Evolutionary conservation across 306 rosid genomes (phyloP).

Genomic region (Trifolium pratense): DNA sequence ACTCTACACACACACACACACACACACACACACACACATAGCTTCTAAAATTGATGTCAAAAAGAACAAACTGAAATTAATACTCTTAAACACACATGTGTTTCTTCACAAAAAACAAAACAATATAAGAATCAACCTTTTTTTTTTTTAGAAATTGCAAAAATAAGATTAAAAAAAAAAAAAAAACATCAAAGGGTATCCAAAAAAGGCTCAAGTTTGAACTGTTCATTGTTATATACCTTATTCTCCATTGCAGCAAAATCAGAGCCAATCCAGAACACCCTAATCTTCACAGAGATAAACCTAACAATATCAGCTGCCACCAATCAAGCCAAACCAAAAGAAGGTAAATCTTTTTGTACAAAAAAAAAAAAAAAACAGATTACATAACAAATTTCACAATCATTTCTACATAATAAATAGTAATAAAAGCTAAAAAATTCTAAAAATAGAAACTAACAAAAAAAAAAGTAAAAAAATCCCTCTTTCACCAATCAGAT

Average conservation of each 20-base stretch:
- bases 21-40: too few relatives aligned
- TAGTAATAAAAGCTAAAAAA: background rate
- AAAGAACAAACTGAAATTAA: background rate
- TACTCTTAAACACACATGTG: background rate
- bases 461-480: background rate
- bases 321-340: constrained; percentile 44
- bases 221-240: constrained; percentile 44
- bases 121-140: background rate
- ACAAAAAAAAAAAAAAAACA: background rate
- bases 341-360: background rate
- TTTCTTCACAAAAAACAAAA: constrained; percentile 3
- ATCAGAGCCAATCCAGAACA: constrained; percentile 45
- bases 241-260: constrained; percentile 52
- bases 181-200: constrained; percentile 28
- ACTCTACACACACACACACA: background rate
- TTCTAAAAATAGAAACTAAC: background rate
- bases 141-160: constrained; percentile 7
- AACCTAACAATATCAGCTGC: constrained; percentile 39
- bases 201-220: constrained; percentile 26
- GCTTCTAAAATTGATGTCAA: background rate
- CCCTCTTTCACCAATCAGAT: constrained; percentile 44
- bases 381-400: constrained; percentile 36
- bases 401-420: background rate
- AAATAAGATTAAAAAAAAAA: background rate
- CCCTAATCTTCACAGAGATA: constrained; percentile 49